A percentile compares a stretch with the other conserved stretches of the same genome.
These are phyloP conservation scores for Chlorociboria aeruginascens DNA, from an alignment of 495 filamentous ascomycete species.

Conservation along the genomic window DNA sequence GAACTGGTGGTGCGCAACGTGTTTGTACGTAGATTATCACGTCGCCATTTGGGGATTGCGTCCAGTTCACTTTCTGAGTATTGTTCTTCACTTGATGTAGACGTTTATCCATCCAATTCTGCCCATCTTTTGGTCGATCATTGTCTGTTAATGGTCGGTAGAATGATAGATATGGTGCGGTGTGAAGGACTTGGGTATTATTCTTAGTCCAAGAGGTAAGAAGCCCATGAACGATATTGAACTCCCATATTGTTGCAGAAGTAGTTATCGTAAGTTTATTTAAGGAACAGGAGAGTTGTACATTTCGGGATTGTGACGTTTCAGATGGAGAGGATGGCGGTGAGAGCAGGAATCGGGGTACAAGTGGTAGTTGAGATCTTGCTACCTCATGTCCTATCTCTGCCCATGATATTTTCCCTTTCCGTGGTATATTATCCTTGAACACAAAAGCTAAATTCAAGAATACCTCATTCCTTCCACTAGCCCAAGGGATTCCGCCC, in stretches of 20 bases:
- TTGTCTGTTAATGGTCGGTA: slow-evolving; percentile 53
- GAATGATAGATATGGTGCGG: slow-evolving; percentile 31
- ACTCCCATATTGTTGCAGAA: slow-evolving; percentile 26
- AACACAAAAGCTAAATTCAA: no score
- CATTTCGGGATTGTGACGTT: background rate
- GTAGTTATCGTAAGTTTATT: background rate
- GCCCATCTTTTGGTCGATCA: slow-evolving; percentile 36
- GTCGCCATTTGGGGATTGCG: slow-evolving; percentile 16
- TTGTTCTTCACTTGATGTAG: slow-evolving; percentile 33
- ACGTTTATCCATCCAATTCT: slow-evolving; percentile 28
- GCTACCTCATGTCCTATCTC: slow-evolving; percentile 34
- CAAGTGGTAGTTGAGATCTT: slow-evolving; percentile 28
- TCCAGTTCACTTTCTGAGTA: slow-evolving; percentile 27
- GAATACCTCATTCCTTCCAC: no score
- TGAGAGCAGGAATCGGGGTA: no score
- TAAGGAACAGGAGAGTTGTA: no score
- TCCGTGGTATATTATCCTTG: background rate
- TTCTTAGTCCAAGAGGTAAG: slow-evolving; percentile 24
- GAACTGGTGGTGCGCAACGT: slow-evolving; percentile 45
- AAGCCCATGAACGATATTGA: slow-evolving; percentile 28
- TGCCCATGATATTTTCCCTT: slow-evolving; percentile 27
- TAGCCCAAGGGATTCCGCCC: no score
- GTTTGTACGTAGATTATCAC: slow-evolving; percentile 28
- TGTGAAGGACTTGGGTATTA: slow-evolving; percentile 26
- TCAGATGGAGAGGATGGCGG: no score